Evolutionary conservation across 768 basidiomycete genomes (phyloP).

Genomic region (Amanita exitialis): DNA sequence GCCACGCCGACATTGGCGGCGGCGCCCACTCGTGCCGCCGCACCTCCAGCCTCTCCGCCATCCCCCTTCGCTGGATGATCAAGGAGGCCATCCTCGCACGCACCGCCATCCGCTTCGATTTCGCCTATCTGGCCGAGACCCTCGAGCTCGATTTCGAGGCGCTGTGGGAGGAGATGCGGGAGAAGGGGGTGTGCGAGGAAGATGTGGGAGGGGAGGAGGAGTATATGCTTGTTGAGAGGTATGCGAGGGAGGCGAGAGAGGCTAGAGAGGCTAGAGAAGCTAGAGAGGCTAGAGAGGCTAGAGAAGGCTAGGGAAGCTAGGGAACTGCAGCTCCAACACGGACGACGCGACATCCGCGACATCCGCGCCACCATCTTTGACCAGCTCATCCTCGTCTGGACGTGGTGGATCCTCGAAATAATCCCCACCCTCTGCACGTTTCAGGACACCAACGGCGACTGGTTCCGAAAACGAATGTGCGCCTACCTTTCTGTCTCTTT

Average conservation of each 20-base stretch:
- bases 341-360: neutral
- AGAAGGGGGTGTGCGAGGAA: neutral
- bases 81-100: conserved; percentile 37
- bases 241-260: neutral
- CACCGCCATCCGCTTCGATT: conserved; percentile 35
- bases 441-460: neutral
- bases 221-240: conserved; percentile 10
- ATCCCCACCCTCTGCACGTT: neutral
- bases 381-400: neutral
- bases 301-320: too few species aligned
- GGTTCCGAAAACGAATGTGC: neutral
- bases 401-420: conserved; percentile 5
- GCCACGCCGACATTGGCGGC: conserved; percentile 21
- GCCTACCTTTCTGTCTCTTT: neutral
- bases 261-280: neutral
- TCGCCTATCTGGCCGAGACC: conserved; percentile 19
- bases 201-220: conserved; percentile 9
- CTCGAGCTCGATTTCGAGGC: conserved; percentile 13
- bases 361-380: neutral
- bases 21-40: conserved; percentile 10
- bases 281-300: neutral
- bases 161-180: neutral
- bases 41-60: conserved; percentile 23
- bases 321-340: neutral
- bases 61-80: conserved; percentile 44